A percentile compares a stretch with the other conserved stretches of the same genome.
These are phyloP conservation scores for Didymella arachidicola DNA, from an alignment of 2,329 filamentous ascomycete species.

Conservation along the genomic window DNA sequence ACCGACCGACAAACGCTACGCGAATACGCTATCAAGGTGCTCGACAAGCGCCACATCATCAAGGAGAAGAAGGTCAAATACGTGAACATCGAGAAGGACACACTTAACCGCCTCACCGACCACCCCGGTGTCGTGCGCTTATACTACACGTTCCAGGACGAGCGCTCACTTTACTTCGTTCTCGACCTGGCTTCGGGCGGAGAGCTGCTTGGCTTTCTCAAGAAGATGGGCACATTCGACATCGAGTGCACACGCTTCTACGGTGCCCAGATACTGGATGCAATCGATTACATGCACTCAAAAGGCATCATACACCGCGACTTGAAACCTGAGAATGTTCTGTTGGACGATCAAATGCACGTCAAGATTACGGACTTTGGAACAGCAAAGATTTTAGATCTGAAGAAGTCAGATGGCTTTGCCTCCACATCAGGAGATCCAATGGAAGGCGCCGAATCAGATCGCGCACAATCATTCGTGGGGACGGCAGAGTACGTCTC, in stretches of 20 bases:
- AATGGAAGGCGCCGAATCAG: slow-evolving; percentile 67
- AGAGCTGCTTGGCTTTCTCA: slow-evolving; percentile 89
- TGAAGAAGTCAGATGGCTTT: slow-evolving; percentile 53
- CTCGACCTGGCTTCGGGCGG: slow-evolving; percentile 91
- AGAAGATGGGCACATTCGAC: slow-evolving; percentile 94
- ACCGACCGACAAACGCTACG: slow-evolving; percentile 93
- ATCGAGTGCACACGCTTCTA: slow-evolving; percentile 95
- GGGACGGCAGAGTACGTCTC: slow-evolving; percentile 98
- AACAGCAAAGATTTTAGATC: slow-evolving; percentile 88
- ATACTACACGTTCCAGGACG: slow-evolving; percentile 99
- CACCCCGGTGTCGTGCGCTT: slow-evolving; percentile 95
- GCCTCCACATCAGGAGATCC: slow-evolving; percentile 57
- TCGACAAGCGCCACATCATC: slow-evolving; percentile 98
- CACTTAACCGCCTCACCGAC: slow-evolving; percentile 91
- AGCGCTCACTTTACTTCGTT: slow-evolving; percentile 94
- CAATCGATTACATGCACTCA: slow-evolving; percentile 97
- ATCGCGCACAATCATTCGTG: slow-evolving; percentile 90
- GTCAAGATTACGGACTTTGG: slow-evolving; percentile 99
- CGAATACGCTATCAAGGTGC: slow-evolving; percentile 97
- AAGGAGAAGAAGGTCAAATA: slow-evolving; percentile 99
- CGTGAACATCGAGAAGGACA: slow-evolving; percentile 99
- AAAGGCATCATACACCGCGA: slow-evolving; percentile 96
- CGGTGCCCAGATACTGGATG: slow-evolving; percentile 92
- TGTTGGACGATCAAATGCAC: slow-evolving; percentile 94
- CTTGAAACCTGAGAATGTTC: slow-evolving; percentile 94